Percentiles rank a stretch among this genome's conserved stretches.
phyloP scores from a whole-genome alignment of 306 rosid species.

The Betula pendula region DNA sequence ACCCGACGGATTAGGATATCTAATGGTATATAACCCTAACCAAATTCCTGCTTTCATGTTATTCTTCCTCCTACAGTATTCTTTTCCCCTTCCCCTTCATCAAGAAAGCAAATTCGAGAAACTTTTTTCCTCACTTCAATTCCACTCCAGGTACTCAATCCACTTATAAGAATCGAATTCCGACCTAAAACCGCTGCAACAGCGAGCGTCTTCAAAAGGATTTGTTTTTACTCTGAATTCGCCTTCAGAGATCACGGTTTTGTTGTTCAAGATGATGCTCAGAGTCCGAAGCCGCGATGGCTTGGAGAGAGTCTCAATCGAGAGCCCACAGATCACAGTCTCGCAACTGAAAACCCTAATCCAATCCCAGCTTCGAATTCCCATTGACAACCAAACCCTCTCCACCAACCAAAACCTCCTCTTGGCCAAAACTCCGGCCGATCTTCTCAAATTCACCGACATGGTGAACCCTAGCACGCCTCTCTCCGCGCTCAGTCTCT shows the following conservation, averaged over 20 bases:
- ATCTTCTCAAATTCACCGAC: slow-evolving; percentile 69
- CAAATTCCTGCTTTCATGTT: background rate
- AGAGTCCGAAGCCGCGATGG: slow-evolving; percentile 97
- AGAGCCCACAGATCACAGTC: slow-evolving; percentile 59
- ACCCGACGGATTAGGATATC: no score
- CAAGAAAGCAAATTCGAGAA: slow-evolving; percentile 18
- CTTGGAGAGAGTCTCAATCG: slow-evolving; percentile 70
- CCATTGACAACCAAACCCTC: slow-evolving; percentile 71
- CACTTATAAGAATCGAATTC: background rate
- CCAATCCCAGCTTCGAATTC: slow-evolving; percentile 67
- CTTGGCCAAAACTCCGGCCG: slow-evolving; percentile 55
- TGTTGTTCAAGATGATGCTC: slow-evolving; percentile 63
- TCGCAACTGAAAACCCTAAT: slow-evolving; percentile 57
- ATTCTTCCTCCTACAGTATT: background rate
- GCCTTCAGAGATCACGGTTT: no score
- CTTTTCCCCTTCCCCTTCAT: slow-evolving; percentile 11
- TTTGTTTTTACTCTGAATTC: background rate
- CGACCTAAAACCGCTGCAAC: background rate
- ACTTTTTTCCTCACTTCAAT: slow-evolving; percentile 8
- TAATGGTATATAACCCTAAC: background rate
- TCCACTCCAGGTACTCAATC: slow-evolving; percentile 7
- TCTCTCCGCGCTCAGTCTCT: slow-evolving; percentile 60
- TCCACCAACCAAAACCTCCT: slow-evolving; percentile 83
- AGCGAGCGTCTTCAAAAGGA: background rate
- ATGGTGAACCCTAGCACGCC: slow-evolving; percentile 56